These are phyloP conservation scores for Pseudevernia furfuracea DNA, from an alignment of 495 filamentous ascomycete species.

Conservation along the genomic window DNA sequence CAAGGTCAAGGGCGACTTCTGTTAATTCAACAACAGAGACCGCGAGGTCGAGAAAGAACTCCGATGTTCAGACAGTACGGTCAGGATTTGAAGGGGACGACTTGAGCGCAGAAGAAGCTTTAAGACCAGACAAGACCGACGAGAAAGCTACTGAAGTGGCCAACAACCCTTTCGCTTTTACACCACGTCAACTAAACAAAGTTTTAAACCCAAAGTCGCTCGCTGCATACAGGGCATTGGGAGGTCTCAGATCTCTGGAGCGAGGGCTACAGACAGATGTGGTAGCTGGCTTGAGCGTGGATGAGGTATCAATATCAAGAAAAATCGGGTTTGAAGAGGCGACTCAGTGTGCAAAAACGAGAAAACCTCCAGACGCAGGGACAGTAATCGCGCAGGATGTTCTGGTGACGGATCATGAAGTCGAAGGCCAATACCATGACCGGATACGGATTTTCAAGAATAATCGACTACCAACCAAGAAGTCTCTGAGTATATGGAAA, in stretches of 20 bases:
- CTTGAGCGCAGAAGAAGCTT: slow-evolving; percentile 43
- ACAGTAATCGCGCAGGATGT: slow-evolving; percentile 19
- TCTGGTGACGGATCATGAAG: slow-evolving; percentile 20
- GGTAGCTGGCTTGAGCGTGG: slow-evolving; percentile 54
- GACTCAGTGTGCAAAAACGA: slow-evolving; percentile 28
- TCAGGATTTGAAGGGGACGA: slow-evolving; percentile 36
- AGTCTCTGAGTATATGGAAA: slow-evolving; percentile 62
- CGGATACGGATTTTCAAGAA: slow-evolving; percentile 65
- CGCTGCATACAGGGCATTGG: slow-evolving; percentile 59
- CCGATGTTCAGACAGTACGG: slow-evolving; percentile 30
- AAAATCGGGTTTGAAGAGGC: slow-evolving; percentile 55
- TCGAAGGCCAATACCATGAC: slow-evolving; percentile 45
- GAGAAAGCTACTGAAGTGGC: slow-evolving; percentile 57
- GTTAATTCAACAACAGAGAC: slow-evolving; percentile 40
- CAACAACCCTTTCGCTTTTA: slow-evolving; percentile 65
- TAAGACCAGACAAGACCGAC: slow-evolving; percentile 59
- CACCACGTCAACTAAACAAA: slow-evolving; percentile 63
- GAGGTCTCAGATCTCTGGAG: slow-evolving; percentile 60
- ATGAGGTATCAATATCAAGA: slow-evolving; percentile 53
- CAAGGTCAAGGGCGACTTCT: slow-evolving; percentile 39
- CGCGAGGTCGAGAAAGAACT: slow-evolving; percentile 39
- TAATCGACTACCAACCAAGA: slow-evolving; percentile 66
- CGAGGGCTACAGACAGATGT: slow-evolving; percentile 60
- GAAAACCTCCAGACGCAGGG: slow-evolving; percentile 12
- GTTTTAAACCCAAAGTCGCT: slow-evolving; percentile 69